phyloP scores from a whole-genome alignment of 306 rosid species.

The Sicyos edulis region DNA sequence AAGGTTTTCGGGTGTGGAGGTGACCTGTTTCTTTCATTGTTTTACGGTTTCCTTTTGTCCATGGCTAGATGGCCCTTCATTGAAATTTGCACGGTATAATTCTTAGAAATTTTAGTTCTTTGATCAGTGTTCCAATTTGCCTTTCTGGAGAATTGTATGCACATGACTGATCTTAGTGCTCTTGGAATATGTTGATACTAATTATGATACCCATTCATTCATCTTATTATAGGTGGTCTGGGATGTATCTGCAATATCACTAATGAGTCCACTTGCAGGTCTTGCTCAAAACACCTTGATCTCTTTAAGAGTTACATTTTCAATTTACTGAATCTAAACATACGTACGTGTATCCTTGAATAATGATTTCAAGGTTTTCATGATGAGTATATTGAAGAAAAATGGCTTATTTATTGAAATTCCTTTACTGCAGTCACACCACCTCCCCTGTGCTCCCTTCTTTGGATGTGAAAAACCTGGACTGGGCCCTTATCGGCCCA shows the following conservation, averaged over 20 bases:
- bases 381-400: background rate
- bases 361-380: background rate
- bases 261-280: slow-evolving; percentile 80
- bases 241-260: slow-evolving; percentile 87
- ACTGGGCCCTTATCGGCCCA: background rate
- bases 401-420: background rate
- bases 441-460: background rate
- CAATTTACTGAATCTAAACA: slow-evolving; percentile 6
- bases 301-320: slow-evolving; percentile 11
- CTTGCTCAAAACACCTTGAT: slow-evolving; percentile 23
- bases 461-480: background rate
- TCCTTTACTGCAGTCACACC: background rate
- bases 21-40: background rate
- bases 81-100: background rate
- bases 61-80: background rate
- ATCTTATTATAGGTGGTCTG: slow-evolving; percentile 48
- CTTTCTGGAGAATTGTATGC: slow-evolving; percentile 1
- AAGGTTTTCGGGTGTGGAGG: background rate
- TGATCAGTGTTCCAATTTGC: slow-evolving; percentile 3
- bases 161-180: background rate
- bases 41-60: background rate
- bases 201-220: background rate
- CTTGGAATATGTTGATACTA: slow-evolving; percentile 14
- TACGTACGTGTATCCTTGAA: background rate
- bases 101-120: slow-evolving; percentile 1